Base-by-base conservation (phyloP, 192 early-diverging fungal genomes). In the Backusella luteola region DNA sequence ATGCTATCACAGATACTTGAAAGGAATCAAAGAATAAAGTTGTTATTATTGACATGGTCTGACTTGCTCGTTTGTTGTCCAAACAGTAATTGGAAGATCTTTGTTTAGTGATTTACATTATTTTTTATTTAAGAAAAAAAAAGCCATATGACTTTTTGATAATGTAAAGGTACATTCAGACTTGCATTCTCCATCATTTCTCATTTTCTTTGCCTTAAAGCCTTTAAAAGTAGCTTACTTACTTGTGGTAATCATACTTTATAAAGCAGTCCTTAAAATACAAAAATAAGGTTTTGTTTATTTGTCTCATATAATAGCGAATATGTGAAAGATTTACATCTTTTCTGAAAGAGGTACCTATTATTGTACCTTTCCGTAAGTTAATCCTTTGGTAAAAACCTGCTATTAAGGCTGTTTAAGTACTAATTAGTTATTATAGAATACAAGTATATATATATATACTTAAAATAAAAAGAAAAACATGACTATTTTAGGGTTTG, bases 51-150 rank as follows among this genome's bases (percentile, higher is more conserved):
- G 56, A 63, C 56, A 63, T 29, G 56, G 56, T 63, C 56, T 63
- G 56, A 63, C 56, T 63, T 63, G 56, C 56, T 63, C 56, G 56
- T 63, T 63, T 63, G 56, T 63, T 63, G 56, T 63, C 56, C 56
- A 63, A 63, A 63, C 56, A 63, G 56, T 29, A 63, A 63, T 63
- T 63, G 21, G 56, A 63, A 63, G 56, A 63, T 63, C 56, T 63
- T 63, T 63, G 56, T 63, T 63, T 63, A 63, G 56, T 29, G 56
- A 63, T 63, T 63, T 63, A 29, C 56, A 63, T 63, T 63, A 29
- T 63, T 59, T 59, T 59, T 59, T 59, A 29, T 23, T 63, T 63
- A 21, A 21, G n/a, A 56, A 9, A 21, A 63, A 63, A 63, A 63
- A 63, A 26, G 23, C 23, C 26, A 63, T 63, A 63, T 63, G 56